Evolutionary conservation across 2,329 filamentous ascomycete species (phyloP), one percentile per base, ranked within the genome.

Genomic region (Rhynchosporium agropyri): DNA sequence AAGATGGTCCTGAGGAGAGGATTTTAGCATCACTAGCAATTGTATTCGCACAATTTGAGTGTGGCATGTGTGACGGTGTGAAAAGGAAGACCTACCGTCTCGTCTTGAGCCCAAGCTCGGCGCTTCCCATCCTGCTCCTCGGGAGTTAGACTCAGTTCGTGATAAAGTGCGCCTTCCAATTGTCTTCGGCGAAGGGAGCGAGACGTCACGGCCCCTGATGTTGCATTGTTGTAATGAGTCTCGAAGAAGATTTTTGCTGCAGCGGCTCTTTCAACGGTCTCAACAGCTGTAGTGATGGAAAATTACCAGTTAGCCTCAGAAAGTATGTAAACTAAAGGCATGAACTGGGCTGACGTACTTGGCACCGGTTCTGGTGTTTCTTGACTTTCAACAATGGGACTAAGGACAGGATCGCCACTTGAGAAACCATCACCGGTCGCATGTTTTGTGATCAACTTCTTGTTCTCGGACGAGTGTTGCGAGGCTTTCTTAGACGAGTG

Each of bases 221-320:
- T 79, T 7, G 92, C 75, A n/a, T 86, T 79, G 69, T 93, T 89
- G 78, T 90, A 97, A 70, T 93, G 85, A 0, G 87, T 91, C 75
- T 98, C 95, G 9, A 98, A 82, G 70, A 87, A 96, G 26, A 96
- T 85, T 74, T 96, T 97, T 49, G 91, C 89, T 0, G 91, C 89
- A 0, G 92, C 87, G 2, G 88, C 85, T 64, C 84, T 86, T 77
- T 98, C 94, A 0, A 92, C 88, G 0, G 92, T 96, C 3, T 72
- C 64, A 29, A 74, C 63, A 61, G 73, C 73, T 75, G 15, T 29
- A 36, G 2, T 42, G 10, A 45, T 4, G 26, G 0, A 9, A 36
- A 38, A 46, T 63, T 15, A 61, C 26, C 28, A 58, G 12, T 40
- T 29, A 20, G 20, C 2, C 5, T 13, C 13, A 36, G 0, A 31